A percentile compares a stretch with the other conserved stretches of the same genome.
Evolutionary conservation across 2,329 filamentous ascomycete species (phyloP).

Genomic region (Fusarium nurragi): DNA sequence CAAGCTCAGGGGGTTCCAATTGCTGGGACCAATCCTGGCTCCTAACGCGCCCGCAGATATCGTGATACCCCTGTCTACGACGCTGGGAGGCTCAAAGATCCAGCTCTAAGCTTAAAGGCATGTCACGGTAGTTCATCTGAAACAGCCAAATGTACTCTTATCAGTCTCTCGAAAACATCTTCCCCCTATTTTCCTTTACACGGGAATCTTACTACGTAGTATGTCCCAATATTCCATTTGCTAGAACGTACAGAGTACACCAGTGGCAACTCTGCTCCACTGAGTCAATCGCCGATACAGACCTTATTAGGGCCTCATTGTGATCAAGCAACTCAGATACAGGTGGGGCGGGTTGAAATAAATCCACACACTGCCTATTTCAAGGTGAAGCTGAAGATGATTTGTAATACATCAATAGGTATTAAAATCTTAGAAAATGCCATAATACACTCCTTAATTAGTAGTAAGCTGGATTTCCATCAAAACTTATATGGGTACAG

Average conservation of each 20-base stretch:
- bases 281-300: slow-evolving; percentile 11
- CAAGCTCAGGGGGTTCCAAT: slow-evolving; percentile 18
- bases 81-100: slow-evolving; percentile 11
- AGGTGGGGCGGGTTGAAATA: background rate
- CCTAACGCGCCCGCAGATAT: slow-evolving; percentile 38
- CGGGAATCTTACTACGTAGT: too few relatives aligned
- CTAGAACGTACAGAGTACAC: background rate
- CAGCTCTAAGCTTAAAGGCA: background rate
- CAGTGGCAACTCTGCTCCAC: slow-evolving; percentile 17
- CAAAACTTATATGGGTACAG: too few relatives aligned
- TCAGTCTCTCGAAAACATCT: background rate
- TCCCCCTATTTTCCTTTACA: slow-evolving; percentile 15
- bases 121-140: slow-evolving; percentile 8
- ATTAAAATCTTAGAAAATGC: too few relatives aligned
- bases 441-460: background rate
- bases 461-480: too few relatives aligned
- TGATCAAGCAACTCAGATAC: slow-evolving; percentile 9
- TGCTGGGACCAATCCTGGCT: slow-evolving; percentile 31
- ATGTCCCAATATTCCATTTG: background rate
- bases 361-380: background rate
- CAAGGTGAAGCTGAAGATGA: background rate
- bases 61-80: slow-evolving; percentile 1
- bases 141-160: slow-evolving; percentile 25
- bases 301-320: background rate
- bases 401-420: too few relatives aligned